Evolutionary conservation across 495 filamentous ascomycete species (phyloP).

Genomic region (Zalerion maritima): DNA sequence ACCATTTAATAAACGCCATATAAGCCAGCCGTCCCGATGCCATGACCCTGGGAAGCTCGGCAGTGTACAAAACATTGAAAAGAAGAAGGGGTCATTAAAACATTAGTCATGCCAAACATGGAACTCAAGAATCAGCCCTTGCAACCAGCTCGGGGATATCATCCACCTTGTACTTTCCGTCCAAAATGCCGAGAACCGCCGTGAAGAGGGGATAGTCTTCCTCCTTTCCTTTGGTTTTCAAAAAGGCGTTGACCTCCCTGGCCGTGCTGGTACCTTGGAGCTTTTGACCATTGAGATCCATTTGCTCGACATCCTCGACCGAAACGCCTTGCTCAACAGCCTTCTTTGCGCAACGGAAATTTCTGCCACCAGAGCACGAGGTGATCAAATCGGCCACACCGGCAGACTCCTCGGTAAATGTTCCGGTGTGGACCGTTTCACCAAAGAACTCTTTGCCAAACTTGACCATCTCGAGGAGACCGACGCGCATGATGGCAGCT

Average conservation of each 20-base stretch:
- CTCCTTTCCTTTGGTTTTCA: conserved; percentile 63
- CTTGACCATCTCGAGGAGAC: conserved; percentile 84
- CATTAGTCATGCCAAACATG: no score
- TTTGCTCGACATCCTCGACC: conserved; percentile 75
- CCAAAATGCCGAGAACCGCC: conserved; percentile 48
- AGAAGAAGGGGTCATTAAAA: no score
- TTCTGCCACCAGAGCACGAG: conserved; percentile 77
- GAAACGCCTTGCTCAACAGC: conserved; percentile 62
- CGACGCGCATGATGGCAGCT: conserved; percentile 90
- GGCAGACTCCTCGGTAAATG: conserved; percentile 91
- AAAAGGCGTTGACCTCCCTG: conserved; percentile 74
- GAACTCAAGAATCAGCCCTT: conserved; percentile 12
- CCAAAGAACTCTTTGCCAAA: conserved; percentile 90
- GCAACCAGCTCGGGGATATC: conserved; percentile 46
- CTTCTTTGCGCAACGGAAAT: conserved; percentile 87
- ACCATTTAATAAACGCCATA: no score
- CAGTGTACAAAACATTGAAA: not conserved
- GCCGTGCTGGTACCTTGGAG: conserved; percentile 89
- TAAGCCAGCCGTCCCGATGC: not conserved
- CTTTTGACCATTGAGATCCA: conserved; percentile 92
- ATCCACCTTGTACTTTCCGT: conserved; percentile 42
- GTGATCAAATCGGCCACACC: conserved; percentile 96
- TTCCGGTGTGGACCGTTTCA: conserved; percentile 57
- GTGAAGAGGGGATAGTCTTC: conserved; percentile 84
- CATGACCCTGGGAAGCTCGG: not conserved